These are phyloP conservation scores for Begonia masoniana DNA, from an alignment of 306 rosid genomes.

Conservation along the genomic window DNA sequence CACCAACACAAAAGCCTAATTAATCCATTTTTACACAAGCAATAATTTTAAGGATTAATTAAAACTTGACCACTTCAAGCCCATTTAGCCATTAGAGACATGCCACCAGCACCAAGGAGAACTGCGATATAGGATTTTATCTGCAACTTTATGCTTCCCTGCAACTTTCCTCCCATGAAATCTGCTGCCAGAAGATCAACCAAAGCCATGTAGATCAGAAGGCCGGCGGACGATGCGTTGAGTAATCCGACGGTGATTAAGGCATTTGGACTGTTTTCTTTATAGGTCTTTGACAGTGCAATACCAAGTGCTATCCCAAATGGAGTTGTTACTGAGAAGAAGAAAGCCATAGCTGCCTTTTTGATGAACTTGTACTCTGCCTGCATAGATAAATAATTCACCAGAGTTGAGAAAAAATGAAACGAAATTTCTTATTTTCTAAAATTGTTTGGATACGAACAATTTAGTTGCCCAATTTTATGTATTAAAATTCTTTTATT, in stretches of 20 bases:
- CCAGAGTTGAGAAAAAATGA: too few relatives aligned
- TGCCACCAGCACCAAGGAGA: conserved; percentile 34
- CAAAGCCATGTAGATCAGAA: conserved; percentile 53
- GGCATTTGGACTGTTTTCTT: conserved; percentile 31
- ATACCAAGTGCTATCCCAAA: conserved; percentile 47
- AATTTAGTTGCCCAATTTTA: too few relatives aligned
- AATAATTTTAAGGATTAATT: too few relatives aligned
- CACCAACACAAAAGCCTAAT: too few relatives aligned
- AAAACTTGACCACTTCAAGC: conserved; percentile 7
- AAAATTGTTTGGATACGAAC: too few relatives aligned
- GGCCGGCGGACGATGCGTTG: conserved; percentile 58
- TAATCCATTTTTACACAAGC: too few relatives aligned
- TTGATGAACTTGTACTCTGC: conserved; percentile 35
- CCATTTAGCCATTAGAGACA: conserved; percentile 46
- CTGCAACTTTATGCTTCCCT: conserved; percentile 39
- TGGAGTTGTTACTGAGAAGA: conserved; percentile 61
- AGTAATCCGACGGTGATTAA: conserved; percentile 40
- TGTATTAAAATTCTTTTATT: too few relatives aligned
- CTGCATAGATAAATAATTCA: conserved; percentile 7
- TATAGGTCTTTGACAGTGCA: conserved; percentile 40
- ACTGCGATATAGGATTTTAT: conserved; percentile 38
- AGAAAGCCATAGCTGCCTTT: conserved; percentile 35
- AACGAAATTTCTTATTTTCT: too few relatives aligned
- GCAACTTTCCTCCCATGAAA: conserved; percentile 42
- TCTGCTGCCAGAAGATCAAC: conserved; percentile 61